Percentiles rank a stretch among this genome's conserved stretches.
Conservation (phyloP, 805 yeast species). For the Henningerozyma blattae region DNA sequence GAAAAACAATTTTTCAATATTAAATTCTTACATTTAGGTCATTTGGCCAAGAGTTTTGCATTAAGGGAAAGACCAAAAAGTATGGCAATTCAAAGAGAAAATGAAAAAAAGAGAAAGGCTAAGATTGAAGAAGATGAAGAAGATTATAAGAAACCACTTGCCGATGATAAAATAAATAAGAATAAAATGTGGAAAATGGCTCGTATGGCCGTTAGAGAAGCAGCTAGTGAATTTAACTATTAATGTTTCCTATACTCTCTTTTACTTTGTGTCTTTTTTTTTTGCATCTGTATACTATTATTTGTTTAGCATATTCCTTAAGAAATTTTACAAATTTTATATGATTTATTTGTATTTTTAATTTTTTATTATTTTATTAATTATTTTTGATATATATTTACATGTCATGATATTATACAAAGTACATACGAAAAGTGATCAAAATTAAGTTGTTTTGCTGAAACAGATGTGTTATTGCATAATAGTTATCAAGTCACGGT, state of each 20-base stretch:
- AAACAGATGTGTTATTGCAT: too few relatives aligned
- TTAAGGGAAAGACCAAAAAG: constrained; percentile 88
- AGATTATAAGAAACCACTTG: constrained; percentile 25
- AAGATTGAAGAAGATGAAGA: constrained; percentile 19
- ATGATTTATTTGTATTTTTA: too few relatives aligned
- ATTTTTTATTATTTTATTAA: too few relatives aligned
- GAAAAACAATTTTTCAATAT: constrained; percentile 79
- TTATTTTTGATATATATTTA: too few relatives aligned
- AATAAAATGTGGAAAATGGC: constrained; percentile 72
- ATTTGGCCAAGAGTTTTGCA: constrained; percentile 89
- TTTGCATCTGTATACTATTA: background rate
- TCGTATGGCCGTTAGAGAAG: constrained; percentile 48
- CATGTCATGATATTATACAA: too few relatives aligned
- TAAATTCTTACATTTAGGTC: constrained; percentile 81
- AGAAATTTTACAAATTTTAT: too few relatives aligned
- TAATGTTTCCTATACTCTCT: constrained; percentile 2
- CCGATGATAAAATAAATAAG: constrained; percentile 46
- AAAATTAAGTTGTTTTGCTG: too few relatives aligned
- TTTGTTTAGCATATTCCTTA: background rate
- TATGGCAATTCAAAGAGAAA: constrained; percentile 34
- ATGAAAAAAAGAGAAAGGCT: background rate
- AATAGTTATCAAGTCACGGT: too few relatives aligned
- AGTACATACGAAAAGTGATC: too few relatives aligned
- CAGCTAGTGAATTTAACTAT: constrained; percentile 63
- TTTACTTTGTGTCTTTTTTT: too few relatives aligned